Percentiles rank a stretch among this genome's conserved stretches.
These are phyloP conservation scores for Ceraceosorus guamensis DNA, from an alignment of 1,284 basidiomycete genomes.

Conservation along the genomic window DNA sequence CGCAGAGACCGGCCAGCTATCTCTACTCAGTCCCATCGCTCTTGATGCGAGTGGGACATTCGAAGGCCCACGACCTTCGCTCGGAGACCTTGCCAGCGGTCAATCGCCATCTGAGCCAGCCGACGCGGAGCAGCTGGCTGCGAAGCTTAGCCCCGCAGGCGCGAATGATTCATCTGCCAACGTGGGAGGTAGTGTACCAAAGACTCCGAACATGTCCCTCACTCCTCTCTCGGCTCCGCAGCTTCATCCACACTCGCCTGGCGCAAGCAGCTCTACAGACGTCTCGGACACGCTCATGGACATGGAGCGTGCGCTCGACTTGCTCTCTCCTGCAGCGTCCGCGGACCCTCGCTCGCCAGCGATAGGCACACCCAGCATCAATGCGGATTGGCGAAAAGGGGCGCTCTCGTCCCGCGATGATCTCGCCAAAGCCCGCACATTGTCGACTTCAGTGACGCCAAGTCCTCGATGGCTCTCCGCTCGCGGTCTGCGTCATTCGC, in stretches of 20 bases:
- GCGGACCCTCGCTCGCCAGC: constrained; percentile 11
- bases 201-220: constrained; percentile 13
- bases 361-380: constrained; percentile 10
- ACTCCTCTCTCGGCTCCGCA: constrained; percentile 15
- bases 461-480: constrained; percentile 30
- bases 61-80: constrained; percentile 15
- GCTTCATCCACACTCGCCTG: constrained; percentile 10
- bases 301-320: constrained; percentile 30
- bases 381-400: constrained; percentile 5
- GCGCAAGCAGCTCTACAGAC: constrained; percentile 20
- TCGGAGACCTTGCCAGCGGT: constrained; percentile 13
- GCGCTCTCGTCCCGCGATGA: constrained; percentile 26
- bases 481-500: neutral
- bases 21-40: constrained; percentile 33
- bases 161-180: too few species aligned
- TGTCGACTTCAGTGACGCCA: constrained; percentile 33
- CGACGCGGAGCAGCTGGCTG: too few species aligned
- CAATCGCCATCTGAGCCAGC: neutral
- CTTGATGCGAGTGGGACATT: constrained; percentile 19
- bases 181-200: constrained; percentile 3
- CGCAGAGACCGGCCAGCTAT: neutral
- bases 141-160: too few species aligned
- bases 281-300: constrained; percentile 26
- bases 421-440: constrained; percentile 24
- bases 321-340: constrained; percentile 28